These are phyloP conservation scores for Plasmodium chabaudi DNA, from an alignment of 169 alveolate genomes.

Conservation along the genomic window DNA sequence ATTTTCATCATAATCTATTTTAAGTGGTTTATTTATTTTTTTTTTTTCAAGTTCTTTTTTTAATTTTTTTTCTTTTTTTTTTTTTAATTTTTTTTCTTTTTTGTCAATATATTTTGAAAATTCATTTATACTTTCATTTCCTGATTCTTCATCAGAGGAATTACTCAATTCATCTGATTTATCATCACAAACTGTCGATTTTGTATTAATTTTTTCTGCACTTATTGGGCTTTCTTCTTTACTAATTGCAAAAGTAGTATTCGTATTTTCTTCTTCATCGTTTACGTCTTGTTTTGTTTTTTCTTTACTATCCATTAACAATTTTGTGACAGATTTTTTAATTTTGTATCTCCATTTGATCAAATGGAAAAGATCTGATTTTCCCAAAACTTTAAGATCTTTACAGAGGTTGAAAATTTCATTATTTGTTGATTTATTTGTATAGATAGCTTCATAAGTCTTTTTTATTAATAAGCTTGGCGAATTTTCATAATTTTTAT, in stretches of 20 bases:
- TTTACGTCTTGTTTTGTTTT: constrained; percentile 25
- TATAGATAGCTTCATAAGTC: constrained; percentile 55
- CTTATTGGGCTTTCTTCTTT: constrained; percentile 79
- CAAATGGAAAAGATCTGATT: constrained; percentile 87
- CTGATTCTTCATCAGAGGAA: constrained; percentile 80
- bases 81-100: constrained; percentile 53
- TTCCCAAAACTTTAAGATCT: constrained; percentile 91
- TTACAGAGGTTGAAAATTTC: constrained; percentile 85
- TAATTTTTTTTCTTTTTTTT: constrained; percentile 60
- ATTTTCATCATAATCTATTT: constrained; percentile 72
- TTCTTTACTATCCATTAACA: constrained; percentile 20
- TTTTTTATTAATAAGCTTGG: constrained; percentile 65
- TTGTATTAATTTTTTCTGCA: constrained; percentile 77
- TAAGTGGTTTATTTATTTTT: constrained; percentile 11
- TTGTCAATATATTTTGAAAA: constrained; percentile 57
- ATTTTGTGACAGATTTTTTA: constrained; percentile 26
- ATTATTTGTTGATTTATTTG: constrained; percentile 85
- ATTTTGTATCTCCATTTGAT: constrained; percentile 91
- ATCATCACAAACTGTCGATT: constrained; percentile 77
- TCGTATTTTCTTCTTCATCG: constrained; percentile 80
- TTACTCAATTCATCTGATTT: constrained; percentile 76
- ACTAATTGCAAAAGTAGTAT: constrained; percentile 81
- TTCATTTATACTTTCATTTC: constrained; percentile 50
- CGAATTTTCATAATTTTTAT: constrained; percentile 44
- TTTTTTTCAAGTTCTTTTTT: constrained; percentile 71